Percentiles rank a stretch among this genome's conserved stretches.
Evolutionary conservation across 768 basidiomycete species (phyloP).

Genomic region (Lentinus tigrinus): DNA sequence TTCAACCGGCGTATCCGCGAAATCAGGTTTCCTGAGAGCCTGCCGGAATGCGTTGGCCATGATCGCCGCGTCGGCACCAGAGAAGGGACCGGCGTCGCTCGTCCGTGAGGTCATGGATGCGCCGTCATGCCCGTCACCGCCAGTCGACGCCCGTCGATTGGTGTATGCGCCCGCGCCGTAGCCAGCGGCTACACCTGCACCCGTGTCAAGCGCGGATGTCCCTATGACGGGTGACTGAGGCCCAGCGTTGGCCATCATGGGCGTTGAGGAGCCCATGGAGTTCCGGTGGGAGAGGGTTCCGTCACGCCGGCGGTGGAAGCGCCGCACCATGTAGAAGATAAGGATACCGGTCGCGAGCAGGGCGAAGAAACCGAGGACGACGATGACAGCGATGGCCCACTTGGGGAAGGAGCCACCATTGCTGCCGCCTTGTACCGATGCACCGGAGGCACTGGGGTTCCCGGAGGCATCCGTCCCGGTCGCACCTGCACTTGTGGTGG

Average conservation of each 20-base stretch:
- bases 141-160: slow-evolving; percentile 34
- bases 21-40: slow-evolving; percentile 87
- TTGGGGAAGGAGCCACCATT: slow-evolving; percentile 59
- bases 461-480: slow-evolving; percentile 17
- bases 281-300: slow-evolving; percentile 55
- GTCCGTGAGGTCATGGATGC: slow-evolving; percentile 69
- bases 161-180: slow-evolving; percentile 30
- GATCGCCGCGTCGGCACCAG: slow-evolving; percentile 84
- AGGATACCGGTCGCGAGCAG: slow-evolving; percentile 68
- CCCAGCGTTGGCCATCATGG: slow-evolving; percentile 73
- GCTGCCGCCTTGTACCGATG: slow-evolving; percentile 43
- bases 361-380: slow-evolving; percentile 82
- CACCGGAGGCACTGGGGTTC: slow-evolving; percentile 13
- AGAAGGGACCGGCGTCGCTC: slow-evolving; percentile 70
- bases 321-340: slow-evolving; percentile 70
- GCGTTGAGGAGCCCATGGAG: slow-evolving; percentile 77
- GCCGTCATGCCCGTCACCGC: slow-evolving; percentile 47
- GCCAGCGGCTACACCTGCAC: slow-evolving; percentile 28
- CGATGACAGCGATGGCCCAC: slow-evolving; percentile 92
- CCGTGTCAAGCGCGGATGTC: slow-evolving; percentile 25
- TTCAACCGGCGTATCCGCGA: slow-evolving; percentile 65
- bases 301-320: slow-evolving; percentile 52
- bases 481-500: slow-evolving; percentile 19
- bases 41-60: slow-evolving; percentile 92
- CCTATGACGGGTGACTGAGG: slow-evolving; percentile 51